Conservation (phyloP, 257 asterid genomes). For the Schizonepeta tenuifolia region DNA sequence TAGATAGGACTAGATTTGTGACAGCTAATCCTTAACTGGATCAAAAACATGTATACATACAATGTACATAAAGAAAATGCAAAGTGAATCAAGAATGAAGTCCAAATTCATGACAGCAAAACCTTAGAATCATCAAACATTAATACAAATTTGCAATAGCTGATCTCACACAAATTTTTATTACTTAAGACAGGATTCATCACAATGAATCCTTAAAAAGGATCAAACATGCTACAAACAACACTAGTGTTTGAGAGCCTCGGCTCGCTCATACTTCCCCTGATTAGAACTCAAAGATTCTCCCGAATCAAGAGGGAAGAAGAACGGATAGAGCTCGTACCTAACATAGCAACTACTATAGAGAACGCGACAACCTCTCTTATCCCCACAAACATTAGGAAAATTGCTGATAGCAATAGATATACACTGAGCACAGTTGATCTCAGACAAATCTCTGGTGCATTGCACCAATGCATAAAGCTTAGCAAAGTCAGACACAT, state of each 20-base stretch:
- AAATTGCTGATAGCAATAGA: conserved; percentile 56
- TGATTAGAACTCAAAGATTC: conserved; percentile 16
- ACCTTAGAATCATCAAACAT: neutral
- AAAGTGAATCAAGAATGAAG: neutral
- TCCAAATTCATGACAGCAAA: neutral
- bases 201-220: neutral
- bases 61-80: conserved; percentile 17
- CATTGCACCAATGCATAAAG: conserved; percentile 80
- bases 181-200: neutral
- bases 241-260: neutral
- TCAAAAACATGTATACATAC: conserved; percentile 13
- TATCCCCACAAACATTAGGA: conserved; percentile 43
- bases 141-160: too few relatives aligned
- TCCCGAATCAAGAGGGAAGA: conserved; percentile 55
- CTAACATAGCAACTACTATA: conserved; percentile 72
- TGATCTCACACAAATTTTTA: neutral
- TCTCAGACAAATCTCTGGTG: conserved; percentile 59
- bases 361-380: conserved; percentile 64
- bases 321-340: conserved; percentile 79
- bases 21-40: neutral
- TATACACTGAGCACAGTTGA: conserved; percentile 68
- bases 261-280: neutral
- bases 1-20: neutral
- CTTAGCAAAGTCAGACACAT: conserved; percentile 38
- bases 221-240: neutral